phyloP scores from a whole-genome alignment of 768 basidiomycete species.

The Mycena polygramma region DNA sequence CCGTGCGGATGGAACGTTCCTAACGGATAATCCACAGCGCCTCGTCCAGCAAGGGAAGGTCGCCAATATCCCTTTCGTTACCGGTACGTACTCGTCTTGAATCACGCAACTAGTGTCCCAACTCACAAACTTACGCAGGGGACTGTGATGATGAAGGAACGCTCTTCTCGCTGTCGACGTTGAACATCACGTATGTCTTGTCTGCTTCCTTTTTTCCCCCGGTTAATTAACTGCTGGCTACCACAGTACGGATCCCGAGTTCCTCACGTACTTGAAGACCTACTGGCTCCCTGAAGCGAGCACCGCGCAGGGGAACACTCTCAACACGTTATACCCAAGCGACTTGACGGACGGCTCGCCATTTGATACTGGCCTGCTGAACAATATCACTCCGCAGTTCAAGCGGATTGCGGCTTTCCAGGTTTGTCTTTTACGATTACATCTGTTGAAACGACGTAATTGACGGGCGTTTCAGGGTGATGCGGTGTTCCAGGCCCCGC shows the following conservation, averaged over 20 bases:
- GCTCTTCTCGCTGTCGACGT: slow-evolving; percentile 44
- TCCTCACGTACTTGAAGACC: slow-evolving; percentile 25
- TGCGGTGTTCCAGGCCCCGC: slow-evolving; percentile 62
- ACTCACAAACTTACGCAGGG: not conserved
- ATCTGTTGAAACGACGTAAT: no score
- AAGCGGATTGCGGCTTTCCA: slow-evolving; percentile 41
- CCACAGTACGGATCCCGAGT: slow-evolving; percentile 31
- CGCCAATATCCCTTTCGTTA: slow-evolving; percentile 33
- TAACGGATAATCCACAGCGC: slow-evolving; percentile 59
- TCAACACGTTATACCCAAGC: slow-evolving; percentile 31
- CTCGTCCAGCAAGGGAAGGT: slow-evolving; percentile 56
- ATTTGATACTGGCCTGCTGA: slow-evolving; percentile 32
- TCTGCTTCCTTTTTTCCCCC: not conserved
- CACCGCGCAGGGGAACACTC: not conserved
- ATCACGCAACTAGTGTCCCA: no score
- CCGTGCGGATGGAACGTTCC: slow-evolving; percentile 19
- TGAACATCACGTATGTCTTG: slow-evolving; percentile 45
- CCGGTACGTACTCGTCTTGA: slow-evolving; percentile 1
- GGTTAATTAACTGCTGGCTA: not conserved
- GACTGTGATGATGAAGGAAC: slow-evolving; percentile 56
- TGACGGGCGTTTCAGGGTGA: slow-evolving; percentile 50
- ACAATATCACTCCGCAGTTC: slow-evolving; percentile 37
- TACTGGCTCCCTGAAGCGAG: slow-evolving; percentile 25
- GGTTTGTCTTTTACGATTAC: not conserved
- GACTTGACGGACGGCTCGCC: slow-evolving; percentile 35